Conservation (phyloP, 805 yeast genomes). For the Cyberlindnera petersonii region DNA sequence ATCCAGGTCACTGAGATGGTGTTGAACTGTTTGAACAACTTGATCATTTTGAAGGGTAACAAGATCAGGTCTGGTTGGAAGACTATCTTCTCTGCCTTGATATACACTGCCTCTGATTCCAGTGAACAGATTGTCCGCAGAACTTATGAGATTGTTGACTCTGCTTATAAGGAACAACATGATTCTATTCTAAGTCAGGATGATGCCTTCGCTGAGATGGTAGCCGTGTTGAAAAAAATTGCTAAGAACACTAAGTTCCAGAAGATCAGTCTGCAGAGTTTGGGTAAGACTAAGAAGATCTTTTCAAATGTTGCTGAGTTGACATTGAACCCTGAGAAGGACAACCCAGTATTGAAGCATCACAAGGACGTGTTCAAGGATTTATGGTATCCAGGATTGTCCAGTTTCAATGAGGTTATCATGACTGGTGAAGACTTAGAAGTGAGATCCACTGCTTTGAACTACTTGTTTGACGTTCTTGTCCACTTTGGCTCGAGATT, state of each 20-base stretch:
- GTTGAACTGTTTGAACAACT: slow-evolving; percentile 81
- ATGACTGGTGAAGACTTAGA: slow-evolving; percentile 94
- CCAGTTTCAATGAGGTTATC: slow-evolving; percentile 80
- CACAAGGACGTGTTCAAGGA: slow-evolving; percentile 46
- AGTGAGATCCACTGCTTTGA: slow-evolving; percentile 85
- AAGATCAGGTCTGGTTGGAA: slow-evolving; percentile 92
- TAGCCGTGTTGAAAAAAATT: slow-evolving; percentile 71
- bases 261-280: slow-evolving; percentile 72
- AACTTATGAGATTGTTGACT: slow-evolving; percentile 59
- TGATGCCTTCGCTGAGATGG: slow-evolving; percentile 54
- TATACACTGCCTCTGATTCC: slow-evolving; percentile 62
- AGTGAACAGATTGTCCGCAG: slow-evolving; percentile 57
- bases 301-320: slow-evolving; percentile 55
- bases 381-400: slow-evolving; percentile 83
- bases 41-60: slow-evolving; percentile 70
- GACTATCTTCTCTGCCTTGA: slow-evolving; percentile 75
- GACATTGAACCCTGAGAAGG: slow-evolving; percentile 29
- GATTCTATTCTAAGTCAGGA: slow-evolving; percentile 67
- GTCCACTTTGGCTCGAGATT: slow-evolving; percentile 78
- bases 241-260: slow-evolving; percentile 85
- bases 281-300: slow-evolving; percentile 65
- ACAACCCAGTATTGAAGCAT: slow-evolving; percentile 24
- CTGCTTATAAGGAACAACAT: slow-evolving; percentile 58
- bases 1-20: slow-evolving; percentile 81
- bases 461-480: slow-evolving; percentile 74